Evolutionary conservation across 1,139 yeast species (phyloP).

Genomic region (Lodderomyces parapsilosis): DNA sequence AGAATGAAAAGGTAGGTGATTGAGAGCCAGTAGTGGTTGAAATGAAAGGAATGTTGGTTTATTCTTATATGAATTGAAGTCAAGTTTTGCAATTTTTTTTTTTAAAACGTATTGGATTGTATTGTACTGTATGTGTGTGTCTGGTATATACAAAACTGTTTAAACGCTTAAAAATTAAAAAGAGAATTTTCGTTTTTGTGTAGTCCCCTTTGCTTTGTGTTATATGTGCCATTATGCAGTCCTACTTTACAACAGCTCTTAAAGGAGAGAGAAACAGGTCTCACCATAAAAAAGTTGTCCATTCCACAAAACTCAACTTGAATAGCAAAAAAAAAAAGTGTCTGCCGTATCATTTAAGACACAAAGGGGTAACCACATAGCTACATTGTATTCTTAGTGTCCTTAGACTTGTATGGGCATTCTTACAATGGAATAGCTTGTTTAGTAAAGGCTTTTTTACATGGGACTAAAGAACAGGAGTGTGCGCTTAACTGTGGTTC

Average conservation of each 20-base stretch:
- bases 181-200: neutral
- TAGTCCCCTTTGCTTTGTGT: neutral
- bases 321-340: neutral
- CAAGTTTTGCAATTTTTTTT: neutral
- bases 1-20: neutral
- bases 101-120: too few relatives aligned
- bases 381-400: neutral
- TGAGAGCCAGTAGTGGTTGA: neutral
- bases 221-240: slow-evolving; percentile 2
- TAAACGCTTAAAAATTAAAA: neutral
- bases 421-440: too few relatives aligned
- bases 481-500: too few relatives aligned
- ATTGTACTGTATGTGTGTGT: too few relatives aligned
- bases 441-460: too few relatives aligned
- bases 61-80: neutral
- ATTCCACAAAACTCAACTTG: neutral
- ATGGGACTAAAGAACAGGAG: too few relatives aligned
- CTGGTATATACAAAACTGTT: neutral
- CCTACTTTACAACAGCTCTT: too few relatives aligned
- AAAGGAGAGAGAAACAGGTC: too few relatives aligned
- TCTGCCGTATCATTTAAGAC: slow-evolving; percentile 1
- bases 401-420: too few relatives aligned
- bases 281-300: too few relatives aligned
- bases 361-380: neutral
- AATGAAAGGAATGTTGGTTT: neutral